These are phyloP conservation scores for Claviceps sp. DNA, from an alignment of 2,329 filamentous ascomycete genomes.

Conservation along the genomic window DNA sequence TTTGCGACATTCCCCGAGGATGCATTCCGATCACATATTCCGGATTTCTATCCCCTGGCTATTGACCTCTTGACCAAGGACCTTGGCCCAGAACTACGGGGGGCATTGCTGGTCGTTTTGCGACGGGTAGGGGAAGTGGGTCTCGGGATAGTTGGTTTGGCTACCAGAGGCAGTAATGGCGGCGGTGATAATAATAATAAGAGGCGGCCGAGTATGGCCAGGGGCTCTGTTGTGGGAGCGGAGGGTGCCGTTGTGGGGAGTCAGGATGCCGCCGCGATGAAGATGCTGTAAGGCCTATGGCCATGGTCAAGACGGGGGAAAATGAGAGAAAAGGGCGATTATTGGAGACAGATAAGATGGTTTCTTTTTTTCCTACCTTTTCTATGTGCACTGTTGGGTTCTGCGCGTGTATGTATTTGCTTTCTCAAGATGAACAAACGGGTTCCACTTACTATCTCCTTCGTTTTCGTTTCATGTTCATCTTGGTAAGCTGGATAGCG, in stretches of 20 bases:
- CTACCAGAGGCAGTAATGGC: conserved; percentile 6
- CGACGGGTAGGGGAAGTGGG: conserved; percentile 70
- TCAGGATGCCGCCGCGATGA: conserved; percentile 21
- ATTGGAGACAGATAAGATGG: no score
- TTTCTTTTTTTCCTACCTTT: background rate
- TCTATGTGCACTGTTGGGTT: background rate
- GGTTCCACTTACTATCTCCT: no score
- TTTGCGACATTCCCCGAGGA: conserved; percentile 71
- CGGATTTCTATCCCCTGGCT: conserved; percentile 73
- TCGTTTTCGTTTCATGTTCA: no score
- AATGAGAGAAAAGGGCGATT: background rate
- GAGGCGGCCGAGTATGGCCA: conserved; percentile 29
- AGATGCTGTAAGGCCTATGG: conserved; percentile 17
- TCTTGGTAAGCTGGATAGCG: background rate
- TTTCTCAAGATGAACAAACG: background rate
- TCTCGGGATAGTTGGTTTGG: conserved; percentile 42
- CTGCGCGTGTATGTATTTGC: background rate
- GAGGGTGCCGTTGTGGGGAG: conserved; percentile 12
- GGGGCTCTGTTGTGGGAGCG: conserved; percentile 12
- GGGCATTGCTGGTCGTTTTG: conserved; percentile 64
- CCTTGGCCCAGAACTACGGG: conserved; percentile 63
- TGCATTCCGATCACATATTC: conserved; percentile 68
- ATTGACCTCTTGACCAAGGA: conserved; percentile 76
- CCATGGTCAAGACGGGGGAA: background rate
- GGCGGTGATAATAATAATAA: conserved; percentile 10